Evolutionary conservation across 2,329 filamentous ascomycete species (phyloP), one percentile per base, ranked within the genome.

Genomic region (Cladosporium sp.): DNA sequence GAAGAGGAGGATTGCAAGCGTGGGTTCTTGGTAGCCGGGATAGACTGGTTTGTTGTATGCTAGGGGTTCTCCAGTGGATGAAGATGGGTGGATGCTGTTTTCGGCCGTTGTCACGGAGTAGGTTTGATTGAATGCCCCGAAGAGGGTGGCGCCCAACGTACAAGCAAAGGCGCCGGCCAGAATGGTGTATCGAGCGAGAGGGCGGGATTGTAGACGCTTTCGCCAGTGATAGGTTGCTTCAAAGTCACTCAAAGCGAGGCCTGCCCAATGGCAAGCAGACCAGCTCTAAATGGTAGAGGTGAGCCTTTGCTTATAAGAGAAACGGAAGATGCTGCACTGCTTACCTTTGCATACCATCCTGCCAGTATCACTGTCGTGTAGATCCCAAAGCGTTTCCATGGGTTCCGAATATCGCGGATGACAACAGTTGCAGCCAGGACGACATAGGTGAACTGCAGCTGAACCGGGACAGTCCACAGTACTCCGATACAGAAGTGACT

Each of bases 401-500:
- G 67, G 0, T 60, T 71, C 54, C 71, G 72, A 59, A 73, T 68
- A 46, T 75, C 71, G 32, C 65, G 66, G 27, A 76, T 64, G 18
- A 76, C 61, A 22, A 76, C 65, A 4, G 66, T 64, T 18, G 65
- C 72, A 8, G 72, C 58, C 2, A 76, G 58, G 2, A 70, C 66
- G n/a, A 70, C 61, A 67, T 73, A 76, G 2, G 72, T 66, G 32
- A 69, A 72, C 55, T 76, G 73, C 1, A 76, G 63, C 54, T 74
- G 72, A 0, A 76, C 72, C 0, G 73, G 72, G 27, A 76, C 74
- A 3, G 72, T 75, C 73, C 73, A 76, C 1, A 76, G 63, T 4
- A 76, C 72, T 59, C 73, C 72, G 0, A 73, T 74, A 52, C 73
- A 75, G 60, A 73, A 76, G 55, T 76, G 70, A 57, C 67, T 69